Evolutionary conservation across 2,329 filamentous ascomycete species (phyloP), one percentile per base, ranked within the genome.

Genomic region (Colletotrichum sp.): DNA sequence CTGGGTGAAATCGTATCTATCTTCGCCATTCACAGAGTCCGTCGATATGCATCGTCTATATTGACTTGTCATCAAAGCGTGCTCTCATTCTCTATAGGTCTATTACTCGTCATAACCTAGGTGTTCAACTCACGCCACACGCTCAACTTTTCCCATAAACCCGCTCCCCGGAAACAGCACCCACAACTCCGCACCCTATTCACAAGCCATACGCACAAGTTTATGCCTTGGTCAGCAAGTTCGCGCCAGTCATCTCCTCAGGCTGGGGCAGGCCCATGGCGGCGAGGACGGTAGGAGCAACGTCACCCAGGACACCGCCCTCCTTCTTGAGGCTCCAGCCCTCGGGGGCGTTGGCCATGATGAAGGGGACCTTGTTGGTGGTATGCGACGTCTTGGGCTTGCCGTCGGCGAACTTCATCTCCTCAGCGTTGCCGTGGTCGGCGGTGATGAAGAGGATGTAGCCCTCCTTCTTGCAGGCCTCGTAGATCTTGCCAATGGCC

Each of bases 351-450:
- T 99, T 99, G 84, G 96, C 95, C 96, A 99, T 98, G 86, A 99
- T 92, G 84, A 99, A 96, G 12, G 97, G 97, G 69, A 99, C 97
- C 86, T 97, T 97, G 91, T 99, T 99, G 79, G 94, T 96, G 61
- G 97, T 99, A 90, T 99, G 97, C 67, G 95, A 96, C 10, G 97
- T 99, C 92, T 99, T 99, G 81, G 97, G 97, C 84, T 95, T 98
- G 84, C 96, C 96, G 84, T 98, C 95, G 80, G 95, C 89, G 83
- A 96, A 99, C 87, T 99, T 94, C 97, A 99, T 99, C 89, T 99
- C 97, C 89, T 99, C 97, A 73, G 97, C 97, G 83, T 99, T 99
- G 82, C 96, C 97, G 87, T 99, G 97, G 86, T 99, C 97, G 34
- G 96, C 91, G 8, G 97, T 99, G 85, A 99, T 94, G 88, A 99